Base-by-base conservation (phyloP, 139 green algal genomes). In the Yamagishiella unicocca region DNA sequence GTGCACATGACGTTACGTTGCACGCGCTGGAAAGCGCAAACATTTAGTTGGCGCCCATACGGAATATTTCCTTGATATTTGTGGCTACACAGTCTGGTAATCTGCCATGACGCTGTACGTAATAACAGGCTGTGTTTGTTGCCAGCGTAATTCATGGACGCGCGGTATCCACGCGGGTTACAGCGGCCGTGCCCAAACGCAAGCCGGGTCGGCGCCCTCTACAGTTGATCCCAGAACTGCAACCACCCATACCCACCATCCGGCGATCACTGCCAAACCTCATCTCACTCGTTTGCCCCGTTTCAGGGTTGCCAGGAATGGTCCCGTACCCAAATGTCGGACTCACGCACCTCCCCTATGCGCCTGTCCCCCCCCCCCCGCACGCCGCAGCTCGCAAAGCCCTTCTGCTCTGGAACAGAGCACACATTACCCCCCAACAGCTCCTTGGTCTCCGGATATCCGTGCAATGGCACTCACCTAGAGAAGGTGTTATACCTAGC, bases 331-430 rank as follows among this genome's bases (percentile, higher is more conserved):
- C 27, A 14, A 70, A n/a, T n/a, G 2, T 33, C 1, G 2, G 10
- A 25, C 2, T 35, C 64, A 22, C 4, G 4, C 6, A 12, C 3
- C 33, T 3, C 64, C 43, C 33, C 64, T 21, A 8, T 45, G 22
- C 64, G 24, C 4, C 64, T 12, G 4, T 21, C 1, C 2, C 31
- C 3, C 2, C 31, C 33, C 31, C 31, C 33, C 4, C 24, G 64
- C 31, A 12, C 50, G 50, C 50, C 17, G 14, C 75, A 82, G 75
- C 75, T 82, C 8, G 75, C 75, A 12, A 82, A 50, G 75, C 75
- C 75, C 31, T 82, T 82, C 50, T 82, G 75, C 12, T 50, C 75
- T 17, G 31, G 17, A n/a, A 33, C 45, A 3, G 29, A 50, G 50
- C 75, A 82, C 53, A 82, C 75, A 19, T 50, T 82, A 31, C 75